These are phyloP conservation scores for Centaurea solstitialis DNA, from an alignment of 129 eudicot genomes.

Conservation along the genomic window DNA sequence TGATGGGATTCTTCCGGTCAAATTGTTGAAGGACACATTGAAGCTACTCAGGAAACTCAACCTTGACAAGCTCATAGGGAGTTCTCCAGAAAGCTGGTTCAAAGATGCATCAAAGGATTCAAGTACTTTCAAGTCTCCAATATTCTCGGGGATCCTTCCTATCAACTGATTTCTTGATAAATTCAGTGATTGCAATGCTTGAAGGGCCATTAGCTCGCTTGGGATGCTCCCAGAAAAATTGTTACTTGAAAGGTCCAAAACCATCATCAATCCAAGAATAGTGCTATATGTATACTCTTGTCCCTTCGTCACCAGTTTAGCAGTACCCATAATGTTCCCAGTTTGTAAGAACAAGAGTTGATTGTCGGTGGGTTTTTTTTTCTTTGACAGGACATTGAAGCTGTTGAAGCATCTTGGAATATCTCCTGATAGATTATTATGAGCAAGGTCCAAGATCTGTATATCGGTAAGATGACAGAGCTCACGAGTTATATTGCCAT, in stretches of 20 bases:
- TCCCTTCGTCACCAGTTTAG: no score
- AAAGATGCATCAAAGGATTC: constrained; percentile 33
- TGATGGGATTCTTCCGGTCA: constrained; percentile 35
- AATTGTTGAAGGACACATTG: constrained; percentile 33
- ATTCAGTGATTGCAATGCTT: constrained; percentile 7
- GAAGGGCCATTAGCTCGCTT: neutral
- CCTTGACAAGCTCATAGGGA: constrained; percentile 22
- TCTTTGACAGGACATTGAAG: neutral
- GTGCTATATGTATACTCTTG: neutral
- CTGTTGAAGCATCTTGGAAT: neutral
- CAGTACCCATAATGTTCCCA: no score
- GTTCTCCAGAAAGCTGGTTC: constrained; percentile 23
- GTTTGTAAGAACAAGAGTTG: no score
- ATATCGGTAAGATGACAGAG: neutral
- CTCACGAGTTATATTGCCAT: constrained; percentile 9
- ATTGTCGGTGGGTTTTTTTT: no score
- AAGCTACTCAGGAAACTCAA: constrained; percentile 20
- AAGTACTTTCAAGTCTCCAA: constrained; percentile 23
- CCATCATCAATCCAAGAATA: neutral
- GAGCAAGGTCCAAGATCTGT: neutral
- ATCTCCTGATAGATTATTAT: neutral
- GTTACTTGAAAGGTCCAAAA: neutral
- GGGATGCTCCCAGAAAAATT: neutral
- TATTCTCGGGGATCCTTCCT: constrained; percentile 31
- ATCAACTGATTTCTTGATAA: constrained; percentile 24